Evolutionary conservation across 495 filamentous ascomycete species (phyloP), one percentile per base, ranked within the genome.

Genomic region (Alectoria sarmentosa): DNA sequence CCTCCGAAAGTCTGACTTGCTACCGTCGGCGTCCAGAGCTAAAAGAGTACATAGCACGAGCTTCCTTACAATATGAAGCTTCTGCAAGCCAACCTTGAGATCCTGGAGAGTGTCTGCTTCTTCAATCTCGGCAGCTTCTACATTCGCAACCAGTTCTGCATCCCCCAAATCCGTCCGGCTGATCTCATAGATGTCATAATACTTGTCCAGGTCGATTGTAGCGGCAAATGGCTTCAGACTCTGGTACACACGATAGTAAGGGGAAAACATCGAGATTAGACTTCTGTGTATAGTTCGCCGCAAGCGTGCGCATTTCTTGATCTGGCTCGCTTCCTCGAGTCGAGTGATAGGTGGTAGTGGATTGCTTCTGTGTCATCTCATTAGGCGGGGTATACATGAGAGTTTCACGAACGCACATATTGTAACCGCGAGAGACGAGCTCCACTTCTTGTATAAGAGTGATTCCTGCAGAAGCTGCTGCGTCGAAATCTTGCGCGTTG

Each of bases 381-480:
- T 79, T 60, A 65, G 46, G 21, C 37, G 48, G 34, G 62, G 17
- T 46, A 17, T 23, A 66, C 64, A 23, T 52, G 61, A 66, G 54
- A 37, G 17, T 26, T 57, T n/a, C 58, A 41, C 36, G 55, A 37
- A 73, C 86, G 78, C 76, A 93, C 90, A 98, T 84, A 73, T 90
- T 83, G 73, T 98, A 98, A 58, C 94, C 94, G 69, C 93, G 84
- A 46, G 93, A 93, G 17, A 98, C 93, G 58, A 98, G 80, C 75
- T 98, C 94, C 26, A 98, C 93, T 74, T 98, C 94, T 76, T 98
- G 93, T 65, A 98, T 89, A 60, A 97, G 83, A 39, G 88, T 87
- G 39, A 98, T 79, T 3, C 91, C 88, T 34, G 91, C 86, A 60
- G 87, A 88, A 41, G 84, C 87, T 38, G 89, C 87, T 38, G 87